Conservation (phyloP, 495 filamentous ascomycete genomes). For the Penicillium soppii region DNA sequence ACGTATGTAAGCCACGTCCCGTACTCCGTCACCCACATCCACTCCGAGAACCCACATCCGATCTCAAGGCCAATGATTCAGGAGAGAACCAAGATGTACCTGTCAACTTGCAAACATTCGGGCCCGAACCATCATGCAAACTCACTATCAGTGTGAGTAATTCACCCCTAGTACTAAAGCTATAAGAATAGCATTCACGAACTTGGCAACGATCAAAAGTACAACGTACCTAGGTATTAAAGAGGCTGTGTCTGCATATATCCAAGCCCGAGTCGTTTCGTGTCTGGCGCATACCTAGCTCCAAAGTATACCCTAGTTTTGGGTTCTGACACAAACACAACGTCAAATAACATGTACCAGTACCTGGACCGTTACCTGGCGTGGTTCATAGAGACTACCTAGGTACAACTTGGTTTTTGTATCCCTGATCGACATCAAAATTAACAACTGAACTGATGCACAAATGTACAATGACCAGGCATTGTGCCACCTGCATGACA, state of each 20-base stretch:
- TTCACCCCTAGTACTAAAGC: too few relatives aligned
- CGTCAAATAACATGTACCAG: background rate
- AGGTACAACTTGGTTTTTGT: background rate
- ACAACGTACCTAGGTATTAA: too few relatives aligned
- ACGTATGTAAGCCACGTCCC: conserved; percentile 14
- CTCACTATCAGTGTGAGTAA: too few relatives aligned
- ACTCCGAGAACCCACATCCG: conserved; percentile 2
- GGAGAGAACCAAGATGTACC: too few relatives aligned
- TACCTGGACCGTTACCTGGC: background rate
- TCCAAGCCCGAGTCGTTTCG: too few relatives aligned
- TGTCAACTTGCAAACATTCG: background rate
- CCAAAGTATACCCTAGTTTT: background rate
- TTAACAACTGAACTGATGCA: background rate
- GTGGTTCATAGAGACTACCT: background rate
- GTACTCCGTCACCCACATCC: conserved; percentile 2
- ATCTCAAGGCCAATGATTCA: too few relatives aligned
- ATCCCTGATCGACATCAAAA: background rate
- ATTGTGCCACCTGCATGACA: background rate
- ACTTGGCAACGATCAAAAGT: too few relatives aligned
- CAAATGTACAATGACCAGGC: background rate
- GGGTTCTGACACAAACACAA: background rate
- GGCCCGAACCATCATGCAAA: too few relatives aligned
- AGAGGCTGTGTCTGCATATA: too few relatives aligned
- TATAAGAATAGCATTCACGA: too few relatives aligned
- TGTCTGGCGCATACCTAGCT: background rate